phyloP scores from a whole-genome alignment of 306 rosid genomes.

The Arachis stenosperma region DNA sequence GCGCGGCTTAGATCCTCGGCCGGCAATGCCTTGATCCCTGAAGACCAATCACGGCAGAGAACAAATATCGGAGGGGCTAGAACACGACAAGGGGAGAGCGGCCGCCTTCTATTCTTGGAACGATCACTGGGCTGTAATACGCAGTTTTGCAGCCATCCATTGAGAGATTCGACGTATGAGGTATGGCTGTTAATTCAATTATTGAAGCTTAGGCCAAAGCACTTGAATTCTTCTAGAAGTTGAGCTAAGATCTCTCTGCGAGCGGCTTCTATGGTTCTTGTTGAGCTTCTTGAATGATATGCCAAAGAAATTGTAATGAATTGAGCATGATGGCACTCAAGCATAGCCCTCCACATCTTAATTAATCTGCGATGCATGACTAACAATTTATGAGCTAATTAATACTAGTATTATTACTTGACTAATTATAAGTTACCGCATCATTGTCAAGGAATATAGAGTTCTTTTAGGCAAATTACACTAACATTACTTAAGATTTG shows the following conservation, averaged over 20 bases:
- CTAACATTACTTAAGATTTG: too few species aligned
- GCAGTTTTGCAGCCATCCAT: constrained; percentile 70
- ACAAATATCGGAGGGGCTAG: constrained; percentile 71
- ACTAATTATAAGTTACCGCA: not conserved
- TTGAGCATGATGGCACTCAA: constrained; percentile 84
- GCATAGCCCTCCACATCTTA: constrained; percentile 88
- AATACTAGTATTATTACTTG: not conserved
- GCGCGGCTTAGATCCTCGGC: constrained; percentile 60
- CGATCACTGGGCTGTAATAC: constrained; percentile 63
- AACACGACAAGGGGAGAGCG: constrained; percentile 72
- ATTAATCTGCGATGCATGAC: constrained; percentile 49
- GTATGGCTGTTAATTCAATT: constrained; percentile 77
- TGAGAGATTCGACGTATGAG: constrained; percentile 66
- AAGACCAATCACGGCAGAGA: constrained; percentile 68
- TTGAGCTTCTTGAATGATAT: constrained; percentile 62
- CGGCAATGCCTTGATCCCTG: constrained; percentile 60
- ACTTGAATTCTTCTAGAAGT: constrained; percentile 66
- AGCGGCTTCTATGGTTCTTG: constrained; percentile 48
- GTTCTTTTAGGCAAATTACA: too few species aligned
- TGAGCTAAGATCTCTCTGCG: constrained; percentile 52
- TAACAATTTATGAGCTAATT: not conserved
- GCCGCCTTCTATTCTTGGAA: constrained; percentile 50
- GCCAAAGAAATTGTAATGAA: constrained; percentile 85
- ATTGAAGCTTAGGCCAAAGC: constrained; percentile 70
- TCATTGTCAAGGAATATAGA: too few species aligned